Evolutionary conservation across 169 alveolate species (phyloP).

Genomic region (Cryptosporidium andersoni): DNA sequence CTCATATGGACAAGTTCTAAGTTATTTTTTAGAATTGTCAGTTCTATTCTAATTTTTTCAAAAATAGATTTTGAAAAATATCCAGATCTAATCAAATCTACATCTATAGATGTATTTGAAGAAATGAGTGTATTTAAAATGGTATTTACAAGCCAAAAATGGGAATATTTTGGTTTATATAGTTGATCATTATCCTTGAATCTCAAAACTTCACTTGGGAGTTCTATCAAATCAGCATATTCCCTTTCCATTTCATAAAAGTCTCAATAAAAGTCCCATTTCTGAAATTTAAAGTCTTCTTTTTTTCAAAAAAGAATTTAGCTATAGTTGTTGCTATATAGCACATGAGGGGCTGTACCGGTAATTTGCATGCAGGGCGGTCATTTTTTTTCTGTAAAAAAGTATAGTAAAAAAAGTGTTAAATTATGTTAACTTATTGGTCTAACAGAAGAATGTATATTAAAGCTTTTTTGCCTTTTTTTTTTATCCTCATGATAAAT

Average conservation of each 20-base stretch:
- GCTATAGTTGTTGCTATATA: too few relatives aligned
- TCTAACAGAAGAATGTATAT: too few relatives aligned
- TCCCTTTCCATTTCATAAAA: not conserved
- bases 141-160: conserved; percentile 64
- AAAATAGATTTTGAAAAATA: conserved; percentile 21
- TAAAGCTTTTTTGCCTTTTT: too few relatives aligned
- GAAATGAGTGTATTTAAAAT: conserved; percentile 33
- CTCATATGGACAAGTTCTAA: conserved; percentile 5
- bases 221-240: conserved; percentile 7
- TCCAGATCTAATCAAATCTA: not conserved
- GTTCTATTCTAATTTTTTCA: conserved; percentile 24
- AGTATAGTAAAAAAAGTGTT: too few relatives aligned
- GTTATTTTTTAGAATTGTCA: conserved; percentile 12
- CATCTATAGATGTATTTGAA: conserved; percentile 5
- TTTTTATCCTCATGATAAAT: too few relatives aligned
- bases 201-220: not conserved
- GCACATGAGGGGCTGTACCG: too few relatives aligned
- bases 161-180: conserved; percentile 15
- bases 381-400: too few relatives aligned
- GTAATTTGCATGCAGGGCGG: too few relatives aligned
- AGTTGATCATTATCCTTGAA: not conserved
- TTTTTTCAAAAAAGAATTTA: too few relatives aligned
- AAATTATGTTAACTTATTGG: too few relatives aligned
- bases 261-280: too few relatives aligned
- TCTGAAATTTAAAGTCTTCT: too few relatives aligned